Base-by-base conservation (phyloP, 371 early-diverging fungal genomes). In the Lichtheimia corymbifera region DNA sequence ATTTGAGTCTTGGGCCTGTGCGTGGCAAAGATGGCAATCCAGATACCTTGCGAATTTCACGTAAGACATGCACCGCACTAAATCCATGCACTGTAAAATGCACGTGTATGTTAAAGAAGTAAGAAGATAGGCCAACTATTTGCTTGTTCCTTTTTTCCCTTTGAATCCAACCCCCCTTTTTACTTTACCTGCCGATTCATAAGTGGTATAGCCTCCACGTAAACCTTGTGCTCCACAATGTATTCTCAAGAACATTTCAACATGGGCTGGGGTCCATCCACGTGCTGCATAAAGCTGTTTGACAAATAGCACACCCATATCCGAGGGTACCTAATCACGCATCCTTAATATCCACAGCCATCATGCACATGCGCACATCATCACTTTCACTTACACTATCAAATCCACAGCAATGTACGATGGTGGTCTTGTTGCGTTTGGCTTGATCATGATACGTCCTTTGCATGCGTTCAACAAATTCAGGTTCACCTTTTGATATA, bases 341-440 rank as follows among this genome's bases (percentile, higher is more conserved):
- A 11, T 54, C 5, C 35, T 54, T 40, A 20, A 7, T 13, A 17
- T 47, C 17, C 13, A 13, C 13, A 9, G 3, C 40, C 7, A 15
- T 11, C 13, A 51, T n/a, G n/a, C n/a, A n/a, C n/a, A n/a, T n/a
- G n/a, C n/a, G n/a, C 42, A n/a, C 7, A 55, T 30, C 76, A 73
- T 68, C 93, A 76, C 58, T 88, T 89, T 73, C 1, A 30, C 77
- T 78, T 69, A 95, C 79, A 61, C 90, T 90, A 74, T 96, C 96
- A 73, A 95, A 95, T 7, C 96, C 98, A 78, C 94, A 94, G 13
- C 86, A 83, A 56, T 92, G 90, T 13, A 96, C 88, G 63, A 96
- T 86, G 15, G 83, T 72, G 0, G 91, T 84, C 42, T 80, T 73
- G 12, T 84, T 86, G 50, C 74, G 74, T 54, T 66, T 67, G 6